Base-by-base conservation (phyloP, 352 stramenopile species). In the Globisporangium nodosum region DNA sequence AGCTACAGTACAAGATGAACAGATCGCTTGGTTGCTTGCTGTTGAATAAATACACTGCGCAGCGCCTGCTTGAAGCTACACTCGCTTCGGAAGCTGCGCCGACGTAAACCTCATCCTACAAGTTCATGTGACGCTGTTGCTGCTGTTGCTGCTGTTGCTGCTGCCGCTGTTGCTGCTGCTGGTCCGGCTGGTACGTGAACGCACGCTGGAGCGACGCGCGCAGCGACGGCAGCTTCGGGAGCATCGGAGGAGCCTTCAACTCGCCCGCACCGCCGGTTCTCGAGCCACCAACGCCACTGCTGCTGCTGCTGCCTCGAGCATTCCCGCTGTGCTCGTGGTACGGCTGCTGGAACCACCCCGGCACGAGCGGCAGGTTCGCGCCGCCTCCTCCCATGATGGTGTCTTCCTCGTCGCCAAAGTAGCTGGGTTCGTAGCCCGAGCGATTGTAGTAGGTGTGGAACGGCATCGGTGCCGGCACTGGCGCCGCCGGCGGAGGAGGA, bases 201-300 rank as follows among this genome's bases (percentile, higher is more conserved):
- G 51, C 52, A 18, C 52, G 52, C 52, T 57, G 37, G 52, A 57
- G 52, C 52, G 52, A 57, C 21, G 52, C 52, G 11, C 52, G 39
- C 7, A 56, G 37, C 9, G 52, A 49, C 52, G 52, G 52, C 52
- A 57, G 39, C 52, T 30, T 39, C 35, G 37, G 52, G 7, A 37
- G 35, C 15, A 6, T 16, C 21, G 52, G 35, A 21, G 52, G 35
- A 21, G 52, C 18, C 43, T 49, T 49, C 43, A 49, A 3, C 5
- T 27, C 20, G 16, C 16, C 43, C 11, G 1, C 43, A 2, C 18
- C 43, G 43, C n/a, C 7, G n/a, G 9, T 37, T 37, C 33, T 37
- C 33, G 33, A 37, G 33, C n/a, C n/a, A 9, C 43, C n/a, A 13
- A 3, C 7, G 3, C 43, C n/a, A 21, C 40, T n/a, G 12, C 40